These are phyloP conservation scores for Suhomyces panamericanus DNA, from an alignment of 1,139 yeast genomes.

Conservation along the genomic window DNA sequence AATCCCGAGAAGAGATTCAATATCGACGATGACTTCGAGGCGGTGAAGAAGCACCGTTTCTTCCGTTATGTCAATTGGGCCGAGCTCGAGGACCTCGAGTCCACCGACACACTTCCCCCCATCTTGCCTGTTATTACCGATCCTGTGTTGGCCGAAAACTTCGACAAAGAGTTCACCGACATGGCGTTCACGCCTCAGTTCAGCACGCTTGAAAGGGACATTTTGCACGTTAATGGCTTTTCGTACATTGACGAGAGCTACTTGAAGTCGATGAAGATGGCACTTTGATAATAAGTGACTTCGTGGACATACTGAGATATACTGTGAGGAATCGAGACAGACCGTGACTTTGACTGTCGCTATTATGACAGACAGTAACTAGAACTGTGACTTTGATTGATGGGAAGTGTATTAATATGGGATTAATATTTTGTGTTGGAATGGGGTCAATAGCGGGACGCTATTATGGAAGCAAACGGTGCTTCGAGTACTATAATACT, in stretches of 20 bases:
- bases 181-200: conserved; percentile 54
- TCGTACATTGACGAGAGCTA: conserved; percentile 46
- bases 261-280: conserved; percentile 16
- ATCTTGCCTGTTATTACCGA: conserved; percentile 84
- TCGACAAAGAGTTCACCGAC: conserved; percentile 84
- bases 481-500: background rate
- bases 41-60: conserved; percentile 68
- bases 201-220: conserved; percentile 23
- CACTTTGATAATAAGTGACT: background rate
- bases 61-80: conserved; percentile 81
- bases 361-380: too few relatives aligned
- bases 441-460: too few relatives aligned
- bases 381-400: background rate
- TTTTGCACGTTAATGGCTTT: conserved; percentile 45
- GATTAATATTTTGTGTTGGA: too few relatives aligned
- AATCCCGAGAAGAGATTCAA: conserved; percentile 76
- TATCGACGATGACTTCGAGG: conserved; percentile 54
- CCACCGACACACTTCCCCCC: conserved; percentile 58
- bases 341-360: too few relatives aligned
- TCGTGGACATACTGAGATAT: too few relatives aligned
- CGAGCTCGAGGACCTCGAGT: conserved; percentile 47
- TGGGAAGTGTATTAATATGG: too few relatives aligned
- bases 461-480: too few relatives aligned
- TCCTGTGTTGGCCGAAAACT: conserved; percentile 87
- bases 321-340: too few relatives aligned